Conservation (phyloP, 2,329 filamentous ascomycete genomes). For the Endothia cerciana region DNA sequence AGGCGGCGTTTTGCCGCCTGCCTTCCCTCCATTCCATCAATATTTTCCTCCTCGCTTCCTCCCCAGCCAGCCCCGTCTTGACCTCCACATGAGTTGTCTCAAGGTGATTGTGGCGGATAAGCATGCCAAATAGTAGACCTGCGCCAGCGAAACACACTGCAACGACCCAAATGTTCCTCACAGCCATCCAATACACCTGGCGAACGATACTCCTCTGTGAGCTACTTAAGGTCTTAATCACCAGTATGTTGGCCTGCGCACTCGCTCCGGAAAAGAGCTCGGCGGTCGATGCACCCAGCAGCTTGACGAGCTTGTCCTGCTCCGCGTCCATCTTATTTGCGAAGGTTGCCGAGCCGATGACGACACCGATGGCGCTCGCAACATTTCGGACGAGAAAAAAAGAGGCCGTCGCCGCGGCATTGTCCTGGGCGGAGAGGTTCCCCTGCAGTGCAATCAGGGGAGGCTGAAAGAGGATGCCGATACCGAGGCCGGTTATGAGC, state of each 20-base stretch:
- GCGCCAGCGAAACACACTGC: neutral
- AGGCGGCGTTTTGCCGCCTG: neutral
- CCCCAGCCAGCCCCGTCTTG: neutral
- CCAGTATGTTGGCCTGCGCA: neutral
- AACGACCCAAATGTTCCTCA: neutral
- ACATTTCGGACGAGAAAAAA: constrained; percentile 72
- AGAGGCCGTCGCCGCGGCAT: constrained; percentile 69
- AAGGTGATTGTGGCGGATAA: neutral
- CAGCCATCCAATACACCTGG: neutral
- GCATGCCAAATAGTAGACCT: neutral
- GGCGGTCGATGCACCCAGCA: constrained; percentile 46
- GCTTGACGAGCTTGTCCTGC: constrained; percentile 48
- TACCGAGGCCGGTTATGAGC: constrained; percentile 64
- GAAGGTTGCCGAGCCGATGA: constrained; percentile 78
- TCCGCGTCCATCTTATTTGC: constrained; percentile 72
- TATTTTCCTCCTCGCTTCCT: neutral
- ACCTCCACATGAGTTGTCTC: constrained; percentile 5
- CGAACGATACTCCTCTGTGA: neutral
- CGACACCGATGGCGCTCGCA: constrained; percentile 68
- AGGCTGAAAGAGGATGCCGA: constrained; percentile 69
- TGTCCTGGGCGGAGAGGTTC: constrained; percentile 63
- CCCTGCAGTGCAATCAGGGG: constrained; percentile 71
- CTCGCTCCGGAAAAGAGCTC: neutral
- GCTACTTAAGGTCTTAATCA: neutral
- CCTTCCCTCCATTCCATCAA: constrained; percentile 2